phyloP scores from a whole-genome alignment of 352 stramenopile genomes.

The Phytophthora constricta region DNA sequence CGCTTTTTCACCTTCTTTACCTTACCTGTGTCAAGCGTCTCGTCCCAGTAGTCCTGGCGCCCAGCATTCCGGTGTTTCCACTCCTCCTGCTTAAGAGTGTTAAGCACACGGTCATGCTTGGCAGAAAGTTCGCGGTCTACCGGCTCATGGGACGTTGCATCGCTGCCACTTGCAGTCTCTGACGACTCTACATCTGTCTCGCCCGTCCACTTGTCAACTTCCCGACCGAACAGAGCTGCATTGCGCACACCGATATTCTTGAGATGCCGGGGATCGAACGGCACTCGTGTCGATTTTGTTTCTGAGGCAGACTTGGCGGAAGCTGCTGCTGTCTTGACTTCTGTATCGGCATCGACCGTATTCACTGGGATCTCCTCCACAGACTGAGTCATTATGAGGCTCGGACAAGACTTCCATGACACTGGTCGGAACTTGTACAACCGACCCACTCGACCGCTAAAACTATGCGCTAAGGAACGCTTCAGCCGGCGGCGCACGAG shows the following conservation, averaged over 20 bases:
- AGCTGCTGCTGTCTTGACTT: not conserved
- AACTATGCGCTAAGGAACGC: slow-evolving; percentile 34
- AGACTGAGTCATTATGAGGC: slow-evolving; percentile 38
- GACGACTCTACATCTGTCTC: slow-evolving; percentile 57
- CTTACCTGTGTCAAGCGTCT: slow-evolving; percentile 75
- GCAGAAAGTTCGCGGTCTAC: slow-evolving; percentile 47
- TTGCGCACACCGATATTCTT: slow-evolving; percentile 72
- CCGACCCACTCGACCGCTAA: slow-evolving; percentile 46
- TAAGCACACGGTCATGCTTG: slow-evolving; percentile 74
- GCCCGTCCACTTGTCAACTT: slow-evolving; percentile 72
- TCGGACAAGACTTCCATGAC: slow-evolving; percentile 30
- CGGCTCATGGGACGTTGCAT: slow-evolving; percentile 27
- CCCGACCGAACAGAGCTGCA: slow-evolving; percentile 61
- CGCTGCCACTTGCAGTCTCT: slow-evolving; percentile 45
- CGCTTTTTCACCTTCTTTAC: slow-evolving; percentile 87
- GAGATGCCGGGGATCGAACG: slow-evolving; percentile 62
- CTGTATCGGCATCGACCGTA: slow-evolving; percentile 11
- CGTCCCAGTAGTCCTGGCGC: slow-evolving; percentile 81
- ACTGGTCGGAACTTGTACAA: slow-evolving; percentile 36
- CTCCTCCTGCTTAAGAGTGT: slow-evolving; percentile 78
- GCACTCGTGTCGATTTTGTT: slow-evolving; percentile 26
- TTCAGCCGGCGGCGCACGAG: slow-evolving; percentile 25
- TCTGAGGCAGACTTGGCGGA: slow-evolving; percentile 1
- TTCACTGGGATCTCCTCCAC: slow-evolving; percentile 29
- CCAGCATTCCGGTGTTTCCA: slow-evolving; percentile 71